phyloP scores from a whole-genome alignment of 2,329 filamentous ascomycete genomes.

The Calonectria leucothoes region DNA sequence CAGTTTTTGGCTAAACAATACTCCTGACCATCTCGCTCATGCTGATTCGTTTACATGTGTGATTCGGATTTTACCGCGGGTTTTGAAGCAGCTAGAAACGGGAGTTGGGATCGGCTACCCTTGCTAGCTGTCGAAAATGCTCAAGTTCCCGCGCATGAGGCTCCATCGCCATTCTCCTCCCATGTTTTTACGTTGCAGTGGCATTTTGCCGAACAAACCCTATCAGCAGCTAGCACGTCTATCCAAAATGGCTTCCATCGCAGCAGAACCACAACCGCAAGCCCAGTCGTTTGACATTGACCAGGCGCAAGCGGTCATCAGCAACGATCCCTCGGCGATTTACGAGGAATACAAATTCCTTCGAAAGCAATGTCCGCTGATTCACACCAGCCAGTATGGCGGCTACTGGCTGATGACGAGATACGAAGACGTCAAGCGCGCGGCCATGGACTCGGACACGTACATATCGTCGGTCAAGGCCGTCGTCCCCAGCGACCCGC shows the following conservation, averaged over 20 bases:
- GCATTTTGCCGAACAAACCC: not conserved
- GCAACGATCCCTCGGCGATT: not conserved
- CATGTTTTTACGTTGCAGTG: conserved; percentile 1
- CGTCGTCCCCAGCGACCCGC: not conserved
- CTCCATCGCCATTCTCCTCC: not conserved
- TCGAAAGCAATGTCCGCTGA: not conserved
- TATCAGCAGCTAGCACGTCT: not conserved
- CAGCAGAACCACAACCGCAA: not conserved
- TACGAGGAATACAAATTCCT: not conserved
- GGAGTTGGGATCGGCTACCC: not conserved
- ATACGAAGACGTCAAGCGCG: conserved; percentile 2
- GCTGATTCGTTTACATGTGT: not conserved
- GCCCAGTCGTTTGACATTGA: not conserved
- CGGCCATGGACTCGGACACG: not conserved
- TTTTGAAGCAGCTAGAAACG: not conserved
- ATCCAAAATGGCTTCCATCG: not conserved
- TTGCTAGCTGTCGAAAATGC: not conserved
- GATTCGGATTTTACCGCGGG: not conserved
- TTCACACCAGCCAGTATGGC: not conserved
- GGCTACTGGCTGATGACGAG: not conserved
- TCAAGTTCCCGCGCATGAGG: not conserved
- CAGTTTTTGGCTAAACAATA: not conserved
- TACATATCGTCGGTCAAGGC: not conserved
- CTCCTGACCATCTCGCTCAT: not conserved
- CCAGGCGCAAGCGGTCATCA: not conserved